Percentiles rank a stretch among this genome's conserved stretches.
These are phyloP conservation scores for Fusarium brevicatenulatum DNA, from an alignment of 2,329 filamentous ascomycete species.

Conservation along the genomic window DNA sequence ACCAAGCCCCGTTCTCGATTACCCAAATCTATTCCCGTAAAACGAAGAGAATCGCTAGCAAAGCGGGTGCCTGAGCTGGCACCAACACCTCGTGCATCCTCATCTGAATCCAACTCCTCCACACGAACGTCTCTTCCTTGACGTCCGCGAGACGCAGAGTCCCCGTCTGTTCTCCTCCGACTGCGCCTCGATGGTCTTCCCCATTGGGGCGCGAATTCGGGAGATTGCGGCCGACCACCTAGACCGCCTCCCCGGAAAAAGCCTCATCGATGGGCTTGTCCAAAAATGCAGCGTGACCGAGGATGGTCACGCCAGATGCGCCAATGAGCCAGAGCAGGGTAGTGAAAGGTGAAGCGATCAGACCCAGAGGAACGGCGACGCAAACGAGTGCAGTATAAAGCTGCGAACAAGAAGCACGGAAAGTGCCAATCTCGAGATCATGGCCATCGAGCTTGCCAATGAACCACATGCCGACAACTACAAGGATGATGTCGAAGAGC, in stretches of 20 bases:
- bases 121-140: conserved; percentile 57
- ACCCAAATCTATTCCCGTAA: conserved; percentile 69
- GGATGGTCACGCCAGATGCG: conserved; percentile 90
- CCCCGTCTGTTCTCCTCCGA: conserved; percentile 69
- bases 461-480: conserved; percentile 86
- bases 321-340: conserved; percentile 96
- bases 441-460: conserved; percentile 90
- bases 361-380: conserved; percentile 83
- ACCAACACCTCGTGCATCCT: conserved; percentile 66
- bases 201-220: conserved; percentile 91
- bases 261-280: conserved; percentile 99
- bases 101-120: conserved; percentile 74
- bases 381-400: conserved; percentile 90
- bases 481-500: conserved; percentile 91
- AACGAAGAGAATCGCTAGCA: conserved; percentile 68
- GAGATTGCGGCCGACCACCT: conserved; percentile 99
- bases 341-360: conserved; percentile 84
- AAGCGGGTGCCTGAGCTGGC: conserved; percentile 60
- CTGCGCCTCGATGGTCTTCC: conserved; percentile 98
- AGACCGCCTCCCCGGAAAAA: conserved; percentile 99
- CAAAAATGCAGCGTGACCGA: conserved; percentile 95
- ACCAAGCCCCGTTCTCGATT: conserved; percentile 51
- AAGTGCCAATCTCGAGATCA: conserved; percentile 86
- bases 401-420: conserved; percentile 88
- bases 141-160: conserved; percentile 52